Base-by-base conservation (phyloP, 345 rosid genomes). In the Eucalyptus erythrocorys region DNA sequence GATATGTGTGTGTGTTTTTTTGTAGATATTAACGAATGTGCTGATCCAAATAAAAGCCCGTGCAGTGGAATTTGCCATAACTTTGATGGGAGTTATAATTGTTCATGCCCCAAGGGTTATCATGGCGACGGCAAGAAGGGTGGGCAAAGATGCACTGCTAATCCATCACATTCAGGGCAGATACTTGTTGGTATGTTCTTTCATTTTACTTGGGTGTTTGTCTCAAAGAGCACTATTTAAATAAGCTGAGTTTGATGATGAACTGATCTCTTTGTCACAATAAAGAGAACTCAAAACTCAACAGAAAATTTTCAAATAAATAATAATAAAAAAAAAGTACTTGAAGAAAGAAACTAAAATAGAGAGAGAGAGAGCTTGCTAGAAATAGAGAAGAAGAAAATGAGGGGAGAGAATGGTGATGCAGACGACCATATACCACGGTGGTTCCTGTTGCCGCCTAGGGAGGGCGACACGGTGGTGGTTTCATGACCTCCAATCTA, bases 11-110 rank as follows among this genome's bases (percentile, higher is more conserved):
- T 49, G 6, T 24, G 11, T 53, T 4, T 27, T 34, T 17, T 51
- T 57, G 27, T 34, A 92, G 94, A 91, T 86, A 88, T 90, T 22
- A 43, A 92, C 13, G 92, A 92, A 76, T 92, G 94, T 43, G 47
- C 42, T 6, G 64, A 51, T 55, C 42, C 87, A 32, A 17, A 32
- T 1, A 47, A 30, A 24, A 86, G 21, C 34, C 30, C 37, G 19
- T 71, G 89, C 48, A 19, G 4, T 0, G 12, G 61, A 24, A 55
- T 55, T 55, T 90, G 89, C 66, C 3, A 14, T 17, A 90, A 87
- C 49, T 9, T 87, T 4, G 0, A 5, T 3, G 94, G 96, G 34
- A 81, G 27, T 80, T 92, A 79, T 22, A 15, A 22, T 2, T 95
- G 96, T 76, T 15, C 13, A 1, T 94, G 95, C 90, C 88, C 84